Evolutionary conservation across 805 yeast genomes (phyloP), one percentile per base, ranked within the genome.

Genomic region (Saccharomycopsis fermentans): DNA sequence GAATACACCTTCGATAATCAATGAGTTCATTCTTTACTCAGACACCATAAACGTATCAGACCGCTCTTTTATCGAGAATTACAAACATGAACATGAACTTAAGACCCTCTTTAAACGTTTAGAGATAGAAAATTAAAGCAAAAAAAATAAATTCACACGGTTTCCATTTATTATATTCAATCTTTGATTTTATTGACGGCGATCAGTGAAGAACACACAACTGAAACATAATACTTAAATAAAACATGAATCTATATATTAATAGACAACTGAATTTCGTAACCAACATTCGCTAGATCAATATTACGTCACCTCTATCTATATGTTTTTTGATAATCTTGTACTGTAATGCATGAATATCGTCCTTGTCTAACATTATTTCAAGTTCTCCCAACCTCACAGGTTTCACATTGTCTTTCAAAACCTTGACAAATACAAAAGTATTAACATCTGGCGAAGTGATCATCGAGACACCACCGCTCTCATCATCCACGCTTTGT

Each of bases 1-100:
- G 99, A 84, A 94, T 9, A 80, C 87, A 6, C 88, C 90, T 2
- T 84, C 97, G 0, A 90, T 92, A 14, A 82, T 87, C 65, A 88
- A 85, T 63, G 99, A 92, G 71, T 91, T 87, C 66, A 78, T 86
- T 48, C 81, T 83, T 58, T 91, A 81, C 69, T 81, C 91, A 8
- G 83, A 88, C 16, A 83, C 84, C 56, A 82, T 89, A 35, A 90
- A 90, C 51, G 81, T 88, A 50, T 86, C 87, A 63, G 98, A 92
- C 68, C 76, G 96, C 60, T 76, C 76, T 53, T 94, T 92, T 67
- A 88, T 92, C 26, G 96, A 90, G 63, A 82, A 82, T 14, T 36
- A 54, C 39, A 54, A 39, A 26, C 55, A 40, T 26, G 29, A 37
- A 5, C 32, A 32, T 29, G 21, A 24, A 27, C 29, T 29, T 34